Evolutionary conservation across 2,329 filamentous ascomycete genomes (phyloP).

Genomic region (Mariannaea sp.): DNA sequence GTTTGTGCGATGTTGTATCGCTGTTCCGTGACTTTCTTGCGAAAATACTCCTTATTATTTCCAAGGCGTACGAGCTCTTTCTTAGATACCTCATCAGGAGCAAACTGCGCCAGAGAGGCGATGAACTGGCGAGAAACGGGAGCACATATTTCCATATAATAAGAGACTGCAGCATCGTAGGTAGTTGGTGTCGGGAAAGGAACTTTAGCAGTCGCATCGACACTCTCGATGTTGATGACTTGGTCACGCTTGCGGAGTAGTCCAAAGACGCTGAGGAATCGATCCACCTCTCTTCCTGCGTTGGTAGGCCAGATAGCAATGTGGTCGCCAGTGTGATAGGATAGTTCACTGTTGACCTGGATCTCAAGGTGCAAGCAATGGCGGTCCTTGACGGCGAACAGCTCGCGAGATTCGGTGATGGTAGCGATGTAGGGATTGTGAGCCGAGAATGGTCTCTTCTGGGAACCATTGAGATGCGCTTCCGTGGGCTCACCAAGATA

Average conservation of each 20-base stretch:
- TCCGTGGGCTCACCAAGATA: constrained; percentile 97
- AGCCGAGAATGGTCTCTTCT: constrained; percentile 90
- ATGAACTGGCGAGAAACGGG: constrained; percentile 96
- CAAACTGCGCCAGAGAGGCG: constrained; percentile 83
- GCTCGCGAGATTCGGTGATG: constrained; percentile 85
- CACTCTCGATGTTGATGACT: constrained; percentile 85
- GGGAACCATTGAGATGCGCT: constrained; percentile 83
- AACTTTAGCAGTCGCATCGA: constrained; percentile 95
- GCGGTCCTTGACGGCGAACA: constrained; percentile 86
- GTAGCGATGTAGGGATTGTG: constrained; percentile 97
- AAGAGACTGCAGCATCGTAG: constrained; percentile 89
- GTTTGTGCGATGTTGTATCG: constrained; percentile 90
- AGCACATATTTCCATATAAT: constrained; percentile 95
- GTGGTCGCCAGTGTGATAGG: constrained; percentile 96
- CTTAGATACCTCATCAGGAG: constrained; percentile 83
- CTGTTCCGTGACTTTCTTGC: constrained; percentile 78
- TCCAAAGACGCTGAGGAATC: constrained; percentile 79
- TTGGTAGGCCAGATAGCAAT: constrained; percentile 98
- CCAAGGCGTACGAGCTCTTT: constrained; percentile 87
- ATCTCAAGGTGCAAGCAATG: constrained; percentile 98
- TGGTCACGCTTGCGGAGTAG: constrained; percentile 76
- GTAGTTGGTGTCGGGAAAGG: constrained; percentile 99
- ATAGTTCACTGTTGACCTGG: constrained; percentile 83
- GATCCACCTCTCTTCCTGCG: constrained; percentile 87
- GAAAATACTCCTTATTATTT: constrained; percentile 93